Percentiles rank a stretch among this genome's conserved stretches.
These are phyloP conservation scores for Discostella pseudostelligera DNA, from an alignment of 108 stramenopile species.

Conservation along the genomic window DNA sequence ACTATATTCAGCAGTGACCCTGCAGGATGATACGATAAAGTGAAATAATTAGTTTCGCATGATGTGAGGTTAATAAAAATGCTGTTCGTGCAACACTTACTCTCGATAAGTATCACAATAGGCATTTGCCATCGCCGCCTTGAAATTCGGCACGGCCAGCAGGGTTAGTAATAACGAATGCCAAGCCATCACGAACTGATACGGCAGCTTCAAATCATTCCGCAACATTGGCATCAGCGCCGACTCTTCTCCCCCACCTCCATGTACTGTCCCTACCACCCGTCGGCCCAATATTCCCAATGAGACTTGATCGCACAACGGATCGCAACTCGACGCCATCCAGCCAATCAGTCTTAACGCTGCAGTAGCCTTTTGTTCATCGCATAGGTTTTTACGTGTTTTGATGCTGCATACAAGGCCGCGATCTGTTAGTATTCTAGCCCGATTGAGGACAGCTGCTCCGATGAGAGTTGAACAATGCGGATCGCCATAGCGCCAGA, in stretches of 20 bases:
- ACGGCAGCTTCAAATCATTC: slow-evolving; percentile 73
- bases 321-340: slow-evolving; percentile 73
- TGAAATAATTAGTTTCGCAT: not conserved
- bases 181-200: slow-evolving; percentile 65
- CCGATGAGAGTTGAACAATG: slow-evolving; percentile 60
- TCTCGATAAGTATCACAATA: slow-evolving; percentile 86
- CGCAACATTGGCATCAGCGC: slow-evolving; percentile 63
- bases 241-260: slow-evolving; percentile 44
- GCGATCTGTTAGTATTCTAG: slow-evolving; percentile 44
- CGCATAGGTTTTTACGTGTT: slow-evolving; percentile 58
- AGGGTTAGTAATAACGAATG: slow-evolving; percentile 88
- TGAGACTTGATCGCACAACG: slow-evolving; percentile 63
- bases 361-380: slow-evolving; percentile 71
- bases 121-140: slow-evolving; percentile 82
- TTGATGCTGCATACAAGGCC: slow-evolving; percentile 69
- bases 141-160: slow-evolving; percentile 92
- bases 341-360: slow-evolving; percentile 65
- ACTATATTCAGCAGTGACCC: slow-evolving; percentile 77
- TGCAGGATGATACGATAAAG: not conserved
- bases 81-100: too few species aligned
- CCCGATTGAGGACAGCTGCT: slow-evolving; percentile 61
- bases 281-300: slow-evolving; percentile 39
- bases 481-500: slow-evolving; percentile 77
- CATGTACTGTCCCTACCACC: not conserved
- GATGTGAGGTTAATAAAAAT: not conserved